Evolutionary conservation across 345 rosid species (phyloP), one percentile per base, ranked within the genome.

Genomic region (Dipteronia sinensis): DNA sequence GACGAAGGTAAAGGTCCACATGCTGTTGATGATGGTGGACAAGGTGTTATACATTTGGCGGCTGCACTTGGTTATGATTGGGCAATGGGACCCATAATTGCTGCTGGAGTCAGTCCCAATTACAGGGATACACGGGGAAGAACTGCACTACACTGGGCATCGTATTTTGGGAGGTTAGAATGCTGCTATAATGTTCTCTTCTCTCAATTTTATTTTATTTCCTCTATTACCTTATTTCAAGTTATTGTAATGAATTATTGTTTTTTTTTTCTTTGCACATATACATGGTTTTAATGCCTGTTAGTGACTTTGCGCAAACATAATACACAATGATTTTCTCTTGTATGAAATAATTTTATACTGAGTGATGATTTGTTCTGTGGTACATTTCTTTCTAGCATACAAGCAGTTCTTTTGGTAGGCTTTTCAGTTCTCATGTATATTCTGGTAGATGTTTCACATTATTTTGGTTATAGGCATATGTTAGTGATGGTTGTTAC

Each of bases 71-170:
- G 94, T 72, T 91, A 89, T 82, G 85, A 79, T 7, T 85, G 89
- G 92, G 92, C 89, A 23, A 79, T 91, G 78, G 72, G 83, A 65
- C 87, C 85, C 47, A 84, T 91, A 65, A 74, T 85, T 75, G 85
- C 88, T 72, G 85, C 90, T 40, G 87, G 91, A 58, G 80, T 87
- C 80, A 79, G 72, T 77, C 88, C 89, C 67, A 89, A 89, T 77
- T 91, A 84, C 76, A 83, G 94, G 69, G 94, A 91, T 83, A 78
- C 82, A 47, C 77, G 22, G 68, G 94, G 94, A 66, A 85, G 89
- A 77, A 87, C 94, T 20, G 92, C 82, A 1, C 86, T 91, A 74
- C 94, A 91, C 71, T 91, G 92, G 94, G 92, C 94, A 58, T 84
- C 94, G 19, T 85, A 85, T 70, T 88, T 81, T 84, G 94, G 92